Base-by-base conservation (phyloP, 2,329 filamentous ascomycete species). In the Fusarium sp. region DNA sequence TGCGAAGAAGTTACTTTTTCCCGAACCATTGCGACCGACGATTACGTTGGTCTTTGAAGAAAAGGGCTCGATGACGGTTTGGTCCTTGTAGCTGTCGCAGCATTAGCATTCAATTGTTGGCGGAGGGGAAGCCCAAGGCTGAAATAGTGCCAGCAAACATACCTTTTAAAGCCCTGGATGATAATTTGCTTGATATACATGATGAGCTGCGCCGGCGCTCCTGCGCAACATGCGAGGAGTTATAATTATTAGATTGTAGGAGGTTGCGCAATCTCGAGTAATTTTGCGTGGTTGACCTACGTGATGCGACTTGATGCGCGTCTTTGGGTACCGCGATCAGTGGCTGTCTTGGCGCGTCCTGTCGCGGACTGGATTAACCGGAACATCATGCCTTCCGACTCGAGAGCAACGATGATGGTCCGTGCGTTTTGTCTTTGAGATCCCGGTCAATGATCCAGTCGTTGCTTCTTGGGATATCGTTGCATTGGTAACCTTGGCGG, bases 171-270 rank as follows among this genome's bases (percentile, higher is more conserved):
- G 89, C 96, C 96, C 82, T 99, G 96, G 79, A 99, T 98, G 81
- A 98, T 98, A 81, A 98, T 98, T 85, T 99, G 96, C 82, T 99
- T 99, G 88, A 99, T 98, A 85, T 97, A 96, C 94, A 98, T 97
- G 78, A 75, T 85, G 80, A 77, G 73, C 73, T 76, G 74, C 75
- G 78, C 77, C 70, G 76, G 77, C 78, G 79, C 79, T 76, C 67
- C 67, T 72, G 79, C 80, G 80, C 80, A 74, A 77, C 78, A 80
- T 80, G 72, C 67, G 75, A 73, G 57, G 50, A 44, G 54, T 62
- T 67, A 61, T 68, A 62, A 57, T 62, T 68, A 66, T 65, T 74
- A 71, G 71, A 64, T 69, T 70, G 69, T 69, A 62, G 69, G 68
- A 65, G 57, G 61, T 61, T 55, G 63, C 65, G 58, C 76, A 74